Conservation (phyloP, 2,329 filamentous ascomycete genomes). For the Aspergillus calidoustus region DNA sequence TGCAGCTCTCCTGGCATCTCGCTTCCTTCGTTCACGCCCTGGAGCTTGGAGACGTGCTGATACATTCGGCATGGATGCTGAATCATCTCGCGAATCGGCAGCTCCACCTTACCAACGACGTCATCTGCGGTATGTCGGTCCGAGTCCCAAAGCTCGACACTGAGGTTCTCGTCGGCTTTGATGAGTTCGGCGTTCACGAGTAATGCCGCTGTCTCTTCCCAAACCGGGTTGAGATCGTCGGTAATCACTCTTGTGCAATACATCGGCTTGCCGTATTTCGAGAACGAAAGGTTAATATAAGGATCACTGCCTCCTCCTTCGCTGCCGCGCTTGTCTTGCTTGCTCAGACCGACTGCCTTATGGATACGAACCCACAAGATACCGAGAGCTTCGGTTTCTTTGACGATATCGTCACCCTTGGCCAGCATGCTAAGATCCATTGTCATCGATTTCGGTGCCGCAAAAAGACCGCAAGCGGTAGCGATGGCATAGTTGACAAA, state of each 20-base stretch:
- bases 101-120: slow-evolving; percentile 90
- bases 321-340: slow-evolving; percentile 83
- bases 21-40: slow-evolving; percentile 80
- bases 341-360: slow-evolving; percentile 83
- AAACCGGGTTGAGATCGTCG: slow-evolving; percentile 90
- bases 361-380: slow-evolving; percentile 93
- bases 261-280: slow-evolving; percentile 96
- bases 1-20: slow-evolving; percentile 91
- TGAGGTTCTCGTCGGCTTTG: slow-evolving; percentile 90
- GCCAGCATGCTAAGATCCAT: slow-evolving; percentile 89
- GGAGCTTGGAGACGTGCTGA: slow-evolving; percentile 80
- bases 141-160: slow-evolving; percentile 94
- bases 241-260: slow-evolving; percentile 97
- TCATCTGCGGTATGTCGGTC: slow-evolving; percentile 92
- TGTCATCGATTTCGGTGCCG: slow-evolving; percentile 92
- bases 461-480: slow-evolving; percentile 85
- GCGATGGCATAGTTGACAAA: slow-evolving; percentile 96
- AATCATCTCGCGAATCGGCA: slow-evolving; percentile 93
- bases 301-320: slow-evolving; percentile 89
- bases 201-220: slow-evolving; percentile 84
- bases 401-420: slow-evolving; percentile 87
- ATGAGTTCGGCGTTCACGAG: slow-evolving; percentile 88
- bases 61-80: slow-evolving; percentile 94
- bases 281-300: slow-evolving; percentile 93
- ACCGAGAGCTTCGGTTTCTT: slow-evolving; percentile 80